A percentile compares a stretch with the other conserved stretches of the same genome.
Conservation (phyloP, 2,329 filamentous ascomycete genomes). For the Penicillium paneum region DNA sequence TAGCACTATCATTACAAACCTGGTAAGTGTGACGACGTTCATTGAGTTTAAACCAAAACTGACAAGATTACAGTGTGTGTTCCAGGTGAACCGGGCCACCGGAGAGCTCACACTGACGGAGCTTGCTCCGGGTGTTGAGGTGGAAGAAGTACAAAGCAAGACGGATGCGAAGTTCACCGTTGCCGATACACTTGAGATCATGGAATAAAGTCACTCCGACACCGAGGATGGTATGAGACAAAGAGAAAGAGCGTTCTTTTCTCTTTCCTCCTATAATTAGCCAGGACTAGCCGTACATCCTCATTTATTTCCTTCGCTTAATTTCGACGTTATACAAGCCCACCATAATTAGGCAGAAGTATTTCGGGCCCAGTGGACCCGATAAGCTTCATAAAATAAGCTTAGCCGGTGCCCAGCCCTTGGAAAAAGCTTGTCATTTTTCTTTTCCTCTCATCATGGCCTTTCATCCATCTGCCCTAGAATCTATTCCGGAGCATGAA, state of each 20-base stretch:
- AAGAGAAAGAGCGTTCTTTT: not conserved
- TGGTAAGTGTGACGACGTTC: constrained; percentile 51
- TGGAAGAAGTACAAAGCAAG: constrained; percentile 67
- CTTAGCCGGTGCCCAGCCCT: not conserved
- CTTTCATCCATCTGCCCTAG: not conserved
- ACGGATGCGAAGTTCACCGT: constrained; percentile 67
- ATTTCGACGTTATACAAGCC: too few species aligned
- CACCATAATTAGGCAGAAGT: not conserved
- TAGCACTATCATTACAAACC: constrained; percentile 69
- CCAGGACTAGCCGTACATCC: too few species aligned
- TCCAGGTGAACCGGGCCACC: constrained; percentile 67
- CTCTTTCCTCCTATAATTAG: too few species aligned
- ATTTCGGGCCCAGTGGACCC: too few species aligned
- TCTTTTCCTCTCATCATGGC: not conserved
- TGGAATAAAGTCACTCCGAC: constrained; percentile 34
- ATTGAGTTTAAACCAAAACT: not conserved
- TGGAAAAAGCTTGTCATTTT: not conserved
- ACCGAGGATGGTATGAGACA: not conserved
- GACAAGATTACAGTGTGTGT: constrained; percentile 58
- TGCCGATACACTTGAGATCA: constrained; percentile 55
- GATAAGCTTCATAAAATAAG: not conserved
- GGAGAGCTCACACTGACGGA: constrained; percentile 56
- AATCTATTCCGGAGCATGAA: not conserved
- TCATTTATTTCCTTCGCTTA: too few species aligned
- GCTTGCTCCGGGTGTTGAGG: constrained; percentile 63